These are phyloP conservation scores for Hypoxylon sp. DNA, from an alignment of 2,329 filamentous ascomycete genomes.

Conservation along the genomic window DNA sequence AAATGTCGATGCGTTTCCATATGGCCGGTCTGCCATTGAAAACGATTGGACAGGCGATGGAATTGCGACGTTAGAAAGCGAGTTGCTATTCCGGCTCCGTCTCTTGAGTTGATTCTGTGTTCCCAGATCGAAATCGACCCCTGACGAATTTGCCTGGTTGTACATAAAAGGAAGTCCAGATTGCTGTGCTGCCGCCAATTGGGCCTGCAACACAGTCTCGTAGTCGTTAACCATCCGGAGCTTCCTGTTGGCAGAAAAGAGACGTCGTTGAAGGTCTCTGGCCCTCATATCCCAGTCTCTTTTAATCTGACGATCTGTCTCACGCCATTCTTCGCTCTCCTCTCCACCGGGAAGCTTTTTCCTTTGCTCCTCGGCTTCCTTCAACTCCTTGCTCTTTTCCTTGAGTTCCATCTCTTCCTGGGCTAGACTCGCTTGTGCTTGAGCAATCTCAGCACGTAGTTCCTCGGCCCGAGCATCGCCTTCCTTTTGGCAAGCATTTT, in stretches of 20 bases:
- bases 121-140: conserved; percentile 64
- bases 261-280: conserved; percentile 66
- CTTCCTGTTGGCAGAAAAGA: conserved; percentile 64
- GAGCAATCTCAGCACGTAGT: conserved; percentile 68
- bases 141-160: conserved; percentile 61
- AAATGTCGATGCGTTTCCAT: conserved; percentile 67
- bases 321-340: conserved; percentile 70
- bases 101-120: conserved; percentile 62
- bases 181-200: conserved; percentile 62
- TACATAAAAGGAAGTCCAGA: conserved; percentile 61
- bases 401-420: conserved; percentile 80
- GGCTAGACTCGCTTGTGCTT: conserved; percentile 75
- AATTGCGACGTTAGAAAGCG: conserved; percentile 60
- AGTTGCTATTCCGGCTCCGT: conserved; percentile 64
- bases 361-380: conserved; percentile 78
- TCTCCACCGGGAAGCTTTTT: conserved; percentile 75
- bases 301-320: conserved; percentile 66
- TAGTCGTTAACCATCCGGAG: conserved; percentile 64
- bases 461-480: conserved; percentile 67
- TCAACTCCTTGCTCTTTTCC: conserved; percentile 78
- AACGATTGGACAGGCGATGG: conserved; percentile 61
- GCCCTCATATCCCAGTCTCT: conserved; percentile 70
- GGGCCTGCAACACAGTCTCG: conserved; percentile 63
- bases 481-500: conserved; percentile 64
- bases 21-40: conserved; percentile 58